Evolutionary conservation across 2,329 filamentous ascomycete species (phyloP), one percentile per base, ranked within the genome.

Genomic region (Orbilia blumenaviensis): DNA sequence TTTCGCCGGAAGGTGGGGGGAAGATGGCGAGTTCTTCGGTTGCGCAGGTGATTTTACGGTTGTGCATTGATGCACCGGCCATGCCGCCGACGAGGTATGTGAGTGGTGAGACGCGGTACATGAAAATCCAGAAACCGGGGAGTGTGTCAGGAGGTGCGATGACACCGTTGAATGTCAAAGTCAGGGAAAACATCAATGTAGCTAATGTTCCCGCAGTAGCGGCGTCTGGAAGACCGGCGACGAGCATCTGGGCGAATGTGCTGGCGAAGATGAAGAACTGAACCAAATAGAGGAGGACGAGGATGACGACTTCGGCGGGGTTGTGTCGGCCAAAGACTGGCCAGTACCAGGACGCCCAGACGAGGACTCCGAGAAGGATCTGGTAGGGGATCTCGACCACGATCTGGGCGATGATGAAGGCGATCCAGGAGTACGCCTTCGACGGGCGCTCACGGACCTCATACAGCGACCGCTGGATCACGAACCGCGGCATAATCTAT

Each of bases 361-460:
- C 90, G 78, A 96, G 84, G n/a, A 90, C 86, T 2, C 89, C 88
- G 86, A 92, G 90, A 46, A 95, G 83, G 0, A 89, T 87, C 81
- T 96, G 93, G 89, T 92, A 97, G 0, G 93, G 92, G 1, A 97
- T 84, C 82, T 97, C 94, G 73, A 94, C 92, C 25, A 93, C 84
- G 78, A 96, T 91, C 82, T 94, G 92, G 71, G 90, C 89, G 27
- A 94, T 84, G 86, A 96, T 92, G 81, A 96, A 96, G 5, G 92
- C 88, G 81, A 91, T 89, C 93, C 92, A 96, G 61, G 89, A 89
- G 83, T 96, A 96, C 0, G 92, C 89, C 84, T 94, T 94, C 60
- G 90, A 92, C 0, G 92, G 92, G 2, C 92, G 88, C 83, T 96
- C 93, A 52, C 92, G 91, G 32, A 91, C 91, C 83, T 96, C 93